These are phyloP conservation scores for Exophiala sp. DNA, from an alignment of 2,329 filamentous ascomycete genomes.

Conservation along the genomic window DNA sequence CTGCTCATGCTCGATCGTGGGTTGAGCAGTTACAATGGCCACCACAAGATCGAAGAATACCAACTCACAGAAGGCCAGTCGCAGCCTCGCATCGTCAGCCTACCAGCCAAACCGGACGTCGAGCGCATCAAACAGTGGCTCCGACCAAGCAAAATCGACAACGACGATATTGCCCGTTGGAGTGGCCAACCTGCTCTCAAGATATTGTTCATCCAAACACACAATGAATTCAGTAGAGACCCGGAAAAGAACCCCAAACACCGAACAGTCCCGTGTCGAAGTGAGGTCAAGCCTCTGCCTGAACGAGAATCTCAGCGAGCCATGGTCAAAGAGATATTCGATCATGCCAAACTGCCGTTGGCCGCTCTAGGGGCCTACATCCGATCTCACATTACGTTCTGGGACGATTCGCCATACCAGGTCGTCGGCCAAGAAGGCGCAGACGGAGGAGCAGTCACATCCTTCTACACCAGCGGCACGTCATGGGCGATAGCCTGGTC, in stretches of 20 bases:
- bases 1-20: background rate
- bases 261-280: conserved; percentile 3
- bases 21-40: conserved; percentile 8
- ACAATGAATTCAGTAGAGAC: conserved; percentile 19
- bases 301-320: conserved; percentile 10
- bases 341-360: conserved; percentile 12
- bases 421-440: conserved; percentile 1
- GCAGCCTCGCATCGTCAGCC: background rate
- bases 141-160: background rate
- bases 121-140: background rate
- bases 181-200: conserved; percentile 14
- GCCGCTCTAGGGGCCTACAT: conserved; percentile 24
- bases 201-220: conserved; percentile 22
- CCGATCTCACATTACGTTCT: conserved; percentile 18
- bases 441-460: conserved; percentile 1
- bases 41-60: conserved; percentile 1
- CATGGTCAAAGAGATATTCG: conserved; percentile 20
- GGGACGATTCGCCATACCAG: conserved; percentile 1
- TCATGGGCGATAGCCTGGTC: conserved; percentile 23
- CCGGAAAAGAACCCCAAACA: conserved; percentile 2
- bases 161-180: conserved; percentile 11
- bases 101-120: background rate
- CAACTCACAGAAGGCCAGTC: background rate
- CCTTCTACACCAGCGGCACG: conserved; percentile 22
- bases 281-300: background rate